These are phyloP conservation scores for Aschersonia sp. DNA, from an alignment of 2,329 filamentous ascomycete genomes.

Conservation along the genomic window DNA sequence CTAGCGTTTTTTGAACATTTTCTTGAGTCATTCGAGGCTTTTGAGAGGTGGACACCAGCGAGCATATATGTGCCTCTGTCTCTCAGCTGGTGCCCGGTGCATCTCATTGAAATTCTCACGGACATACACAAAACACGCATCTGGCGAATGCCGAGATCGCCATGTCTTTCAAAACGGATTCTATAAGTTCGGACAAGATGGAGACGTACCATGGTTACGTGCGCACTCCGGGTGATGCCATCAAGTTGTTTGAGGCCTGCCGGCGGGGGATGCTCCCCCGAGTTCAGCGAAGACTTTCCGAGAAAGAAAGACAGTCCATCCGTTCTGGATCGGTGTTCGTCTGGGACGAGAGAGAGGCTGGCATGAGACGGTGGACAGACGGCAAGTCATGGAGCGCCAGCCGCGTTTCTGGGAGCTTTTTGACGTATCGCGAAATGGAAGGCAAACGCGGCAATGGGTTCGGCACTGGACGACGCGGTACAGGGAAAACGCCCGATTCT, in stretches of 20 bases:
- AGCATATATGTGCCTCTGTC: too few species aligned
- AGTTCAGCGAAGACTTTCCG: constrained; percentile 82
- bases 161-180: constrained; percentile 4
- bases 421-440: constrained; percentile 98
- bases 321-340: constrained; percentile 95
- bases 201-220: constrained; percentile 95
- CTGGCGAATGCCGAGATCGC: constrained; percentile 3
- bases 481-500: constrained; percentile 71
- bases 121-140: neutral
- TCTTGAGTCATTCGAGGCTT: too few species aligned
- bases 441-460: constrained; percentile 83
- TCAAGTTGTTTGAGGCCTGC: constrained; percentile 97
- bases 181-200: constrained; percentile 39
- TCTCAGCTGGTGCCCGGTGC: neutral
- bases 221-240: constrained; percentile 89
- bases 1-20: too few species aligned
- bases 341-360: constrained; percentile 98
- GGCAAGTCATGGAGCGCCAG: constrained; percentile 99
- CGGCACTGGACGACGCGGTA: constrained; percentile 38
- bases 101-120: neutral
- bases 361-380: constrained; percentile 97
- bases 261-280: constrained; percentile 76
- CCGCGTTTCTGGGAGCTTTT: constrained; percentile 88
- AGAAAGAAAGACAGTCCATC: constrained; percentile 94
- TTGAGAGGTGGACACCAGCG: too few species aligned